phyloP scores from a whole-genome alignment of 1,139 yeast species.

The Taiozyma sp. region DNA sequence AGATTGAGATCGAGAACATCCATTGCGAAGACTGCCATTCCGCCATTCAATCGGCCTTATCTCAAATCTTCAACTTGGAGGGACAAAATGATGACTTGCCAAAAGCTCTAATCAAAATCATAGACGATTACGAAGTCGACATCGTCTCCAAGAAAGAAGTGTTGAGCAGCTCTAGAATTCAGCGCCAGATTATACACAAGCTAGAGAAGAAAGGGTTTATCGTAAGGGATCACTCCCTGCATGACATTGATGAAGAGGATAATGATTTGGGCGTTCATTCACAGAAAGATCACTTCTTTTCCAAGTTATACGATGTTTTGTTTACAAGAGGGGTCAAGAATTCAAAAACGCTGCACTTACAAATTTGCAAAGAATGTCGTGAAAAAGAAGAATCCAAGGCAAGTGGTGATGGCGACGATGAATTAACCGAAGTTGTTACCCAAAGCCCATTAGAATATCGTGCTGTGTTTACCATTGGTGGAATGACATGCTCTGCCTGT shows the following conservation, averaged over 20 bases:
- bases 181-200: slow-evolving; percentile 7
- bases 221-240: slow-evolving; percentile 11
- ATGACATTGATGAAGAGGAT: slow-evolving; percentile 8
- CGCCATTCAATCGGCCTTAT: slow-evolving; percentile 29
- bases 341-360: slow-evolving; percentile 25
- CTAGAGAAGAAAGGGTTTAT: slow-evolving; percentile 17
- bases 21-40: slow-evolving; percentile 50
- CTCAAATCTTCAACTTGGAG: slow-evolving; percentile 14
- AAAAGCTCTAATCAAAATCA: slow-evolving; percentile 10
- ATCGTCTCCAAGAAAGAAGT: slow-evolving; percentile 5
- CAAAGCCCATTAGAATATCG: slow-evolving; percentile 28
- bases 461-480: slow-evolving; percentile 54
- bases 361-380: slow-evolving; percentile 34
- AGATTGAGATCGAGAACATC: slow-evolving; percentile 29
- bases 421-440: slow-evolving; percentile 14
- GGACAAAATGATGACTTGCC: neutral
- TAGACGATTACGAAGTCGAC: slow-evolving; percentile 12
- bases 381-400: slow-evolving; percentile 10
- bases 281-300: neutral
- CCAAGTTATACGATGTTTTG: neutral
- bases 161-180: slow-evolving; percentile 3
- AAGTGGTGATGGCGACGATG: slow-evolving; percentile 8
- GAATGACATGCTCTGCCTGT: slow-evolving; percentile 68
- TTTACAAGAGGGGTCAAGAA: neutral
- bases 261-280: neutral